Conservation (phyloP, 768 basidiomycete genomes). For the Rossbeevera mucosa region DNA sequence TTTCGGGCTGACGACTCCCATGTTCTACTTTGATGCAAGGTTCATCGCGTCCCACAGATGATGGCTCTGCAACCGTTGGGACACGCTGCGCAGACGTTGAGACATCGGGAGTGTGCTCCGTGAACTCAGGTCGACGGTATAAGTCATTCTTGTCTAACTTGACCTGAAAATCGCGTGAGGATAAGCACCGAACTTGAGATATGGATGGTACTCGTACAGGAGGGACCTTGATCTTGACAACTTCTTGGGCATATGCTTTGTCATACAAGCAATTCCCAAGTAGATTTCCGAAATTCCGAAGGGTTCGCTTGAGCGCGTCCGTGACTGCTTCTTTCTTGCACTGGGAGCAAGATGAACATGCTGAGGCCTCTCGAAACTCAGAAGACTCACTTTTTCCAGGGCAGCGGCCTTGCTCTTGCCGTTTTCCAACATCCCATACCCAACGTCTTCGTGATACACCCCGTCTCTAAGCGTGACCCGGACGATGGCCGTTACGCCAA, state of each 20-base stretch:
- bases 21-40: constrained; percentile 20
- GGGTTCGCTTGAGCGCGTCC: constrained; percentile 85
- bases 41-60: not conserved
- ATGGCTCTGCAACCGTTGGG: not conserved
- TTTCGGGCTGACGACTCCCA: constrained; percentile 5
- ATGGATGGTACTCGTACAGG: constrained; percentile 48
- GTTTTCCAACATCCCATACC: constrained; percentile 86
- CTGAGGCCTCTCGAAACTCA: too few relatives aligned
- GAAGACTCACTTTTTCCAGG: constrained; percentile 90
- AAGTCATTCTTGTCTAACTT: constrained; percentile 67
- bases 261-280: constrained; percentile 98
- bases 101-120: constrained; percentile 38
- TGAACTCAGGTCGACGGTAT: constrained; percentile 67
- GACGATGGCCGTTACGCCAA: constrained; percentile 82
- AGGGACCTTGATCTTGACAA: constrained; percentile 82
- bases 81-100: not conserved
- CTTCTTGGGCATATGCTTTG: constrained; percentile 79
- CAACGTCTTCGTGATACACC: constrained; percentile 88
- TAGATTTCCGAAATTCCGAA: constrained; percentile 90
- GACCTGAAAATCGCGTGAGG: constrained; percentile 16
- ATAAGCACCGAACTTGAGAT: not conserved
- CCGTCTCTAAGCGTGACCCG: constrained; percentile 87
- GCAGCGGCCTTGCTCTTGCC: constrained; percentile 78
- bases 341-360: constrained; percentile 40
- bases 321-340: constrained; percentile 99